Conservation (phyloP, 139 green algal species). For the Tetratostichococcus sp. region DNA sequence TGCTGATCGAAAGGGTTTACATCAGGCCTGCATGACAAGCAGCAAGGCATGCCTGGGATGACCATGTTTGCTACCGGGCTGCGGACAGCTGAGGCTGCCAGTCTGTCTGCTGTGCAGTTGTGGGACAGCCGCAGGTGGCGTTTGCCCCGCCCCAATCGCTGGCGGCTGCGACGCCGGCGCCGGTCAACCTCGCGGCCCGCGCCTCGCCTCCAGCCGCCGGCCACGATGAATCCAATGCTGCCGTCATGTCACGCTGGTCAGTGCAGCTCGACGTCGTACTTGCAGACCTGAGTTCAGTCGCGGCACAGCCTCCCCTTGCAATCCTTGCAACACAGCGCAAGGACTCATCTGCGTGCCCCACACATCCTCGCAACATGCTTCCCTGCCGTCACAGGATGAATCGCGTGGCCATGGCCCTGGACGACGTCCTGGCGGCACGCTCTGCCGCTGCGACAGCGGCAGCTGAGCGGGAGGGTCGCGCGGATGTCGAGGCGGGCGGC, state of each 20-base stretch:
- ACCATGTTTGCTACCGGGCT: no score
- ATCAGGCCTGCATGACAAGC: no score
- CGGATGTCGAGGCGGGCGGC: no score
- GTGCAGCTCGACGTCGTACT: not conserved
- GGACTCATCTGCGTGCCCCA: no score
- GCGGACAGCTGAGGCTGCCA: no score
- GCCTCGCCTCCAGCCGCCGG: not conserved
- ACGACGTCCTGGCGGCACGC: slow-evolving; percentile 1
- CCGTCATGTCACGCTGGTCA: slow-evolving; percentile 12
- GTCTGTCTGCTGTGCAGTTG: no score
- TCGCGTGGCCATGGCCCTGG: slow-evolving; percentile 6
- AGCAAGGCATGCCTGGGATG: no score
- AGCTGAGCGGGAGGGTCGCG: not conserved
- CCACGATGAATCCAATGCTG: not conserved
- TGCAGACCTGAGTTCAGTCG: no score
- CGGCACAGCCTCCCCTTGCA: no score
- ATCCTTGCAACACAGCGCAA: no score
- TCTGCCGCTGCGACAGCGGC: not conserved
- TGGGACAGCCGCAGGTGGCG: not conserved
- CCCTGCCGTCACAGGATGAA: slow-evolving; percentile 7
- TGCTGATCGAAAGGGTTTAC: no score
- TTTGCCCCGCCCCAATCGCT: not conserved
- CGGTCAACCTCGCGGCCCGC: not conserved
- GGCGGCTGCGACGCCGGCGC: not conserved
- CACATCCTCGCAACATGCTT: no score